Evolutionary conservation across 352 stramenopile genomes (phyloP).

Genomic region (Globisporangium iwayamae): DNA sequence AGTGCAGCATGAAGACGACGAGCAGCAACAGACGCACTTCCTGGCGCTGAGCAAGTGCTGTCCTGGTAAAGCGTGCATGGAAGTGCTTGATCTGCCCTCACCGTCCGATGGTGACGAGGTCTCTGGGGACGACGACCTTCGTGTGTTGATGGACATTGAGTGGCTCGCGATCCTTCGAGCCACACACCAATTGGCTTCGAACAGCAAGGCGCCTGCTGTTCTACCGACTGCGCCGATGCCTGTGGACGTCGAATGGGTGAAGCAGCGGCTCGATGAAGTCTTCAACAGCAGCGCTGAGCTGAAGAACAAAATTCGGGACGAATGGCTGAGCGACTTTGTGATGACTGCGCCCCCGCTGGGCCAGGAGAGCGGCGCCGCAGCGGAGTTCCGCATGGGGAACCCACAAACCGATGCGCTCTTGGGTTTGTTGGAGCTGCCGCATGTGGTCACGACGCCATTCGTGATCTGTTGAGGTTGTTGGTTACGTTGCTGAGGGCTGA

Average conservation of each 20-base stretch:
- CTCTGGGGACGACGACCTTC: constrained; percentile 9
- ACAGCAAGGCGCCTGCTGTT: constrained; percentile 17
- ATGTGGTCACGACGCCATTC: constrained; percentile 54
- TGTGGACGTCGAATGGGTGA: constrained; percentile 49
- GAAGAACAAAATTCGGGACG: constrained; percentile 8
- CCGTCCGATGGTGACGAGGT: background rate
- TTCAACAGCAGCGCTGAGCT: background rate
- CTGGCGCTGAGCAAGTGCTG: constrained; percentile 94
- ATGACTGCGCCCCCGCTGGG: constrained; percentile 22
- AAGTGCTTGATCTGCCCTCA: constrained; percentile 62
- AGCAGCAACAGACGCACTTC: constrained; percentile 75
- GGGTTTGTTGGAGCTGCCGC: constrained; percentile 57
- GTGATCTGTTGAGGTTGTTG: background rate
- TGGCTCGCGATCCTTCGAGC: constrained; percentile 84
- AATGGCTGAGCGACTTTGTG: constrained; percentile 28
- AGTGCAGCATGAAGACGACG: constrained; percentile 42
- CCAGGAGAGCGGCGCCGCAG: background rate
- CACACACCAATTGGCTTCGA: constrained; percentile 57
- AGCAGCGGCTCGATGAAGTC: constrained; percentile 12
- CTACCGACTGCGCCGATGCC: constrained; percentile 22
- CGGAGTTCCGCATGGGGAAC: constrained; percentile 45
- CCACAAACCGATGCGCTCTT: constrained; percentile 87
- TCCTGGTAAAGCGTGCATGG: constrained; percentile 74
- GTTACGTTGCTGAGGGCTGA: too few relatives aligned
- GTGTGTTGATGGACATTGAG: constrained; percentile 75